A percentile compares a stretch with the other conserved stretches of the same genome.
These are phyloP conservation scores for Naganishia onofrii DNA, from an alignment of 768 basidiomycete genomes.

Conservation along the genomic window DNA sequence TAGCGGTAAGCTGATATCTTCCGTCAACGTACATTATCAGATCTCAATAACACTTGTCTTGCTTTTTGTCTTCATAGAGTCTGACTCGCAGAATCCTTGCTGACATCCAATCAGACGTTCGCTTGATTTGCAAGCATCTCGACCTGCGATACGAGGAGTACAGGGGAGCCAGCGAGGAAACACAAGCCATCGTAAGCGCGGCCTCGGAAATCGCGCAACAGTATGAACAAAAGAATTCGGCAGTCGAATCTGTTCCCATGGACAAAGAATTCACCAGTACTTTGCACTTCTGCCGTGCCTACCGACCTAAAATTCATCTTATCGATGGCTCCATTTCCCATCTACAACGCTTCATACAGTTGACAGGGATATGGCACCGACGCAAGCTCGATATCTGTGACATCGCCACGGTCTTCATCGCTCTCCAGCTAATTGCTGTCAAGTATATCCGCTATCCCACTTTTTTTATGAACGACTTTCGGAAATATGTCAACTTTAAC, in stretches of 20 bases:
- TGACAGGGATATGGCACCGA: constrained; percentile 12
- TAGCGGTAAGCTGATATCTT: constrained; percentile 5
- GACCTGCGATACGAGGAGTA: constrained; percentile 7
- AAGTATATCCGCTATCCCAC: background rate
- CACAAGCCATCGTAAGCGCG: background rate
- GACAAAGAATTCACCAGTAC: constrained; percentile 1
- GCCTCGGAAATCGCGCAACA: background rate
- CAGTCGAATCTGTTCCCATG: background rate
- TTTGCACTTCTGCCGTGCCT: constrained; percentile 3
- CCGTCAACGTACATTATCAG: too few relatives aligned
- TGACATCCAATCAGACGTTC: background rate
- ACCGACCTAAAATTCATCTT: background rate
- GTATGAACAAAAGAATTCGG: background rate
- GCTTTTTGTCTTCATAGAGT: background rate
- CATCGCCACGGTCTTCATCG: constrained; percentile 14
- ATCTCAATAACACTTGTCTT: background rate
- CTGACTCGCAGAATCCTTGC: background rate
- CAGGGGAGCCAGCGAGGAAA: constrained; percentile 5
- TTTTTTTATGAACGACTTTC: background rate
- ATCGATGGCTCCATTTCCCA: background rate
- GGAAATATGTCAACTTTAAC: constrained; percentile 7
- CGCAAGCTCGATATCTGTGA: background rate
- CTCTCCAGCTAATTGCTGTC: background rate
- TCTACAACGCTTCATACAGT: background rate
- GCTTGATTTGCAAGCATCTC: constrained; percentile 7